Evolutionary conservation across 441 rosid species (phyloP).

Genomic region (Erysimum pusillum): DNA sequence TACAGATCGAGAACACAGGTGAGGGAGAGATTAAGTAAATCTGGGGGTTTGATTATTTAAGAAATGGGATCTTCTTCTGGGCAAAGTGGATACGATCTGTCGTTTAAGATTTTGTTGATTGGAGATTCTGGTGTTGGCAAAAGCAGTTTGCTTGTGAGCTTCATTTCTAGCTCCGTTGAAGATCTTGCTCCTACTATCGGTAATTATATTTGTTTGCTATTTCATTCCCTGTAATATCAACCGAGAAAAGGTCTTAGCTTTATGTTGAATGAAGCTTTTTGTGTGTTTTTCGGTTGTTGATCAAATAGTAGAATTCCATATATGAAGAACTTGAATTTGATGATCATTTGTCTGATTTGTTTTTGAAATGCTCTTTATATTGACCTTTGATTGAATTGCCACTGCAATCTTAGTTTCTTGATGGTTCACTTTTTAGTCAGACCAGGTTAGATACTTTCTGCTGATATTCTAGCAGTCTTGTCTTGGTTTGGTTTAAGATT

Average conservation of each 20-base stretch:
- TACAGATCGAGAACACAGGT: slow-evolving; percentile 23
- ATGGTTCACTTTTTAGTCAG: slow-evolving; percentile 6
- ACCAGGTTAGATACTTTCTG: slow-evolving; percentile 24
- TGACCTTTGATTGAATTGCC: slow-evolving; percentile 7
- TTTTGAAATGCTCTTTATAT: slow-evolving; percentile 1
- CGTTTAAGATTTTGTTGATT: slow-evolving; percentile 77
- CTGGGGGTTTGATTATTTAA: not conserved
- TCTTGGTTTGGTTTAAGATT: slow-evolving; percentile 31
- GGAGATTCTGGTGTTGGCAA: slow-evolving; percentile 79
- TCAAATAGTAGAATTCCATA: slow-evolving; percentile 31
- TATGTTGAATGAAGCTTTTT: slow-evolving; percentile 10
- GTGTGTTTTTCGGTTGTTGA: slow-evolving; percentile 11
- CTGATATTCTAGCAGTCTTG: not conserved
- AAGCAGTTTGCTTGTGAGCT: slow-evolving; percentile 73
- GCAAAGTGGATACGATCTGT: slow-evolving; percentile 59
- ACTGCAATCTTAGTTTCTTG: slow-evolving; percentile 9
- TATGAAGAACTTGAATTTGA: slow-evolving; percentile 10
- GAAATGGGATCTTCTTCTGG: slow-evolving; percentile 73
- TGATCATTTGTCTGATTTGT: slow-evolving; percentile 22
- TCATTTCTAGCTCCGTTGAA: slow-evolving; percentile 63
- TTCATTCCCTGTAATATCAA: not conserved
- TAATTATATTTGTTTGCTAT: slow-evolving; percentile 31
- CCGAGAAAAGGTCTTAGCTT: not conserved
- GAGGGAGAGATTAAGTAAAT: slow-evolving; percentile 18
- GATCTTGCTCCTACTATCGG: slow-evolving; percentile 75